Percentiles rank a stretch among this genome's conserved stretches.
These are phyloP conservation scores for Sporormia fimetaria DNA, from an alignment of 495 filamentous ascomycete species.

Conservation along the genomic window DNA sequence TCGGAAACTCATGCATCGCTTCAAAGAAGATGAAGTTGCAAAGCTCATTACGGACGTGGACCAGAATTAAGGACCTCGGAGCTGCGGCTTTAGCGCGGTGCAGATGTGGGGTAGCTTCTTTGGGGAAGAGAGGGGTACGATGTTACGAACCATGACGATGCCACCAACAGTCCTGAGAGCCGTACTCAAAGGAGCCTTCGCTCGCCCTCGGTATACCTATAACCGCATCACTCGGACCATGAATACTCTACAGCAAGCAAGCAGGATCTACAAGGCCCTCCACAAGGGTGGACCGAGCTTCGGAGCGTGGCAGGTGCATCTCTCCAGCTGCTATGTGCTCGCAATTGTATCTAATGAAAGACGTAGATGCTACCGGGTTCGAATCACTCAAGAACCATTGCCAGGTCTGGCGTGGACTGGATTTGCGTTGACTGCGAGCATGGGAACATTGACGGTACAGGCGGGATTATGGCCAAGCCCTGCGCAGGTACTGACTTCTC, in stretches of 20 bases:
- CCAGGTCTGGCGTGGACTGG: constrained; percentile 60
- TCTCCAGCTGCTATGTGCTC: neutral
- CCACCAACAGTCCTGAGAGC: constrained; percentile 2
- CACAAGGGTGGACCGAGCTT: constrained; percentile 46
- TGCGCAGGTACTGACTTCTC: neutral
- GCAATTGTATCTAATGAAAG: neutral
- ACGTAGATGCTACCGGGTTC: constrained; percentile 68
- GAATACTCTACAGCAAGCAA: constrained; percentile 50
- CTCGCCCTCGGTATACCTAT: neutral
- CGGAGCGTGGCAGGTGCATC: constrained; percentile 41
- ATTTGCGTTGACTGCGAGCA: constrained; percentile 68
- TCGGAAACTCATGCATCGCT: constrained; percentile 75
- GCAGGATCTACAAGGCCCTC: constrained; percentile 50
- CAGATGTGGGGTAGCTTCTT: constrained; percentile 11
- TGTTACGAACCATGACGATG: constrained; percentile 12
- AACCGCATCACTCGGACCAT: constrained; percentile 4
- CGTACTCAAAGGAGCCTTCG: neutral
- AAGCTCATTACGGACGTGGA: constrained; percentile 52
- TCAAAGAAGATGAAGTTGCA: constrained; percentile 57
- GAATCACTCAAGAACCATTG: constrained; percentile 57
- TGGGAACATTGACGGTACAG: constrained; percentile 61
- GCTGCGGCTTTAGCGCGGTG: constrained; percentile 2
- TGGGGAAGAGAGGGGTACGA: constrained; percentile 2
- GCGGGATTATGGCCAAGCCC: neutral
- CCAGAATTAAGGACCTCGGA: constrained; percentile 2